Percentiles rank a stretch among this genome's conserved stretches.
Conservation (phyloP, 2,329 filamentous ascomycete genomes). For the Clonostachys chloroleuca region DNA sequence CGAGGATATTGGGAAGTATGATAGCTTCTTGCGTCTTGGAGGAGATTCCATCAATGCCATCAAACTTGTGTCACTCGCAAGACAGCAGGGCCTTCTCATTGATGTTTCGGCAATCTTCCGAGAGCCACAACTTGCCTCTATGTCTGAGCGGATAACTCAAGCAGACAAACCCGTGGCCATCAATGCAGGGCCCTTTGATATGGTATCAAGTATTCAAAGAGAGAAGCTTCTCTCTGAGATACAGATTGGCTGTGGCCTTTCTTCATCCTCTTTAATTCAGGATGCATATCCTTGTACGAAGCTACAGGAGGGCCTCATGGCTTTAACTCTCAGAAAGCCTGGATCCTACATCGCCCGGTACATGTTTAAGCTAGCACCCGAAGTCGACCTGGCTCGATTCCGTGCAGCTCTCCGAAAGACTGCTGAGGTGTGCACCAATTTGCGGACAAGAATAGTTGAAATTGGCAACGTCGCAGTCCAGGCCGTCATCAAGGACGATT, state of each 20-base stretch:
- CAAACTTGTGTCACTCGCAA: conserved; percentile 1
- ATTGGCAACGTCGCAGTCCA: background rate
- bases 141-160: background rate
- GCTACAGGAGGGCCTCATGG: conserved; percentile 43
- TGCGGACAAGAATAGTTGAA: conserved; percentile 5
- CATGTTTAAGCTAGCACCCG: conserved; percentile 4
- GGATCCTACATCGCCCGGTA: conserved; percentile 10
- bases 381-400: conserved; percentile 6
- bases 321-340: conserved; percentile 29
- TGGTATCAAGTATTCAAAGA: no score
- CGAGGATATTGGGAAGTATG: conserved; percentile 3
- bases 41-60: conserved; percentile 10
- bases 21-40: conserved; percentile 7
- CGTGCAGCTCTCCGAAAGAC: conserved; percentile 7
- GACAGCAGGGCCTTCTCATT: background rate
- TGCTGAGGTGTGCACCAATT: conserved; percentile 3
- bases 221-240: background rate
- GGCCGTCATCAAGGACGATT: conserved; percentile 2
- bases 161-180: background rate
- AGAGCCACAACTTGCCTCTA: background rate
- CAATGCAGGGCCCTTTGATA: no score
- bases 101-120: background rate
- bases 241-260: background rate
- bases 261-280: conserved; percentile 21
- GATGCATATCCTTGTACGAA: conserved; percentile 45